These are phyloP conservation scores for Monosporascus cannonballus DNA, from an alignment of 2,329 filamentous ascomycete genomes.

Conservation along the genomic window DNA sequence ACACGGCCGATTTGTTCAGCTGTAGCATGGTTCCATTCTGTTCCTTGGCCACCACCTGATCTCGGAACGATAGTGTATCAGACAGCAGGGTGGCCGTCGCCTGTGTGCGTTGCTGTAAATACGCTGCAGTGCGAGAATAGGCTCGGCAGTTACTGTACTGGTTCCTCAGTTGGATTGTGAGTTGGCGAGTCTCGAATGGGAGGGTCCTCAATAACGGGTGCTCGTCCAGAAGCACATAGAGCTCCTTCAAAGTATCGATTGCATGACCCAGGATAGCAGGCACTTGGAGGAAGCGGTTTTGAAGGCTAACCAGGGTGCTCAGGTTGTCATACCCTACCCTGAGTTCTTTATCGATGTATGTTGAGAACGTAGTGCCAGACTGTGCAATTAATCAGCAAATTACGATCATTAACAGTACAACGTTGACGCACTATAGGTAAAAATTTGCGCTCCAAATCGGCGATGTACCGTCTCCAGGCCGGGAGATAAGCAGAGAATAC, in stretches of 20 bases:
- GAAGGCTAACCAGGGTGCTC: conserved; percentile 17
- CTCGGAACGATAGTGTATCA: conserved; percentile 22
- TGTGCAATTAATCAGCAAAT: conserved; percentile 1
- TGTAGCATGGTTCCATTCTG: conserved; percentile 25
- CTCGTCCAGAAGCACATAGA: conserved; percentile 6
- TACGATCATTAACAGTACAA: neutral
- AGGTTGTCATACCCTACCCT: conserved; percentile 21
- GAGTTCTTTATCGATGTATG: conserved; percentile 22
- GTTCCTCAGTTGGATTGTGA: conserved; percentile 6
- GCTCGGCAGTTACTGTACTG: conserved; percentile 9
- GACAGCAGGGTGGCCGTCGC: conserved; percentile 20
- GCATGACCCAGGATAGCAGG: conserved; percentile 14
- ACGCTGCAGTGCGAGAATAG: conserved; percentile 14
- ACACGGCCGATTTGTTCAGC: conserved; percentile 26
- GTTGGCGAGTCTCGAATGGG: neutral
- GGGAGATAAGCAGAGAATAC: conserved; percentile 19
- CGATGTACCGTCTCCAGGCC: conserved; percentile 19
- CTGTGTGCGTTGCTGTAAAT: conserved; percentile 19
- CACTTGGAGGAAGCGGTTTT: conserved; percentile 18
- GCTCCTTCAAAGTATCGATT: conserved; percentile 13
- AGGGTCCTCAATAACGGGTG: neutral
- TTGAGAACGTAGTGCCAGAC: conserved; percentile 21
- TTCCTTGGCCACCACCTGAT: conserved; percentile 25
- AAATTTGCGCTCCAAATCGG: conserved; percentile 15
- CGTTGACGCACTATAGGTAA: conserved; percentile 16